phyloP scores from a whole-genome alignment of 2,329 filamentous ascomycete species.

The Alternaria ventricosa region DNA sequence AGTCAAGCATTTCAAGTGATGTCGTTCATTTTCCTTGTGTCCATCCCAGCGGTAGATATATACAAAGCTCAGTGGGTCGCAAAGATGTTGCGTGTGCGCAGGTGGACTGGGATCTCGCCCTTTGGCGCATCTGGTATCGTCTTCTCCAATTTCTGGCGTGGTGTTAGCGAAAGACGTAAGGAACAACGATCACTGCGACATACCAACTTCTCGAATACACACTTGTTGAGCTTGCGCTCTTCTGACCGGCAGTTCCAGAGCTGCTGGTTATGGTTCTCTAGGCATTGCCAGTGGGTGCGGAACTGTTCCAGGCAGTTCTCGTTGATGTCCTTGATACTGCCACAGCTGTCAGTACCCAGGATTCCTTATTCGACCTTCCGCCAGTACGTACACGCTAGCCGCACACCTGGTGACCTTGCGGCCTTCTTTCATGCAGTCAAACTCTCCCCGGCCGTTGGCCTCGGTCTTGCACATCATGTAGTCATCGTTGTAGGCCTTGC shows the following conservation, averaged over 20 bases:
- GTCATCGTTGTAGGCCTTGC: slow-evolving; percentile 96
- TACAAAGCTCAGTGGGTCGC: slow-evolving; percentile 43
- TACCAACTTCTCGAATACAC: slow-evolving; percentile 95
- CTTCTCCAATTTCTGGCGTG: slow-evolving; percentile 57
- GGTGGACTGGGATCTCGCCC: slow-evolving; percentile 57
- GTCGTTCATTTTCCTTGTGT: slow-evolving; percentile 23
- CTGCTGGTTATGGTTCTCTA: slow-evolving; percentile 98
- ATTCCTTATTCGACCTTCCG: neutral
- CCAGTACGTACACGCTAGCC: slow-evolving; percentile 76
- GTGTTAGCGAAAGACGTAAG: neutral
- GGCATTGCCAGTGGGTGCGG: slow-evolving; percentile 90
- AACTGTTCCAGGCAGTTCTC: slow-evolving; percentile 92
- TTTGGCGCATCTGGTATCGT: slow-evolving; percentile 59
- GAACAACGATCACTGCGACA: slow-evolving; percentile 46
- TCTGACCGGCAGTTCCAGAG: slow-evolving; percentile 90
- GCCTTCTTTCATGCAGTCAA: slow-evolving; percentile 95
- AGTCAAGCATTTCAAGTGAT: slow-evolving; percentile 10
- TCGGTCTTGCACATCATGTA: slow-evolving; percentile 99
- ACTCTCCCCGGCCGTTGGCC: slow-evolving; percentile 85
- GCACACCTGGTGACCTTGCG: slow-evolving; percentile 96
- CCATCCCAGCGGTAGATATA: slow-evolving; percentile 30
- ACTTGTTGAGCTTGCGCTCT: slow-evolving; percentile 92
- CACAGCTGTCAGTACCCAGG: slow-evolving; percentile 16
- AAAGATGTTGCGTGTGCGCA: slow-evolving; percentile 55
- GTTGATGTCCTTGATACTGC: slow-evolving; percentile 92